Evolutionary conservation across 177 flowering plant genomes (phyloP).

Genomic region (Vitis hybrid): DNA sequence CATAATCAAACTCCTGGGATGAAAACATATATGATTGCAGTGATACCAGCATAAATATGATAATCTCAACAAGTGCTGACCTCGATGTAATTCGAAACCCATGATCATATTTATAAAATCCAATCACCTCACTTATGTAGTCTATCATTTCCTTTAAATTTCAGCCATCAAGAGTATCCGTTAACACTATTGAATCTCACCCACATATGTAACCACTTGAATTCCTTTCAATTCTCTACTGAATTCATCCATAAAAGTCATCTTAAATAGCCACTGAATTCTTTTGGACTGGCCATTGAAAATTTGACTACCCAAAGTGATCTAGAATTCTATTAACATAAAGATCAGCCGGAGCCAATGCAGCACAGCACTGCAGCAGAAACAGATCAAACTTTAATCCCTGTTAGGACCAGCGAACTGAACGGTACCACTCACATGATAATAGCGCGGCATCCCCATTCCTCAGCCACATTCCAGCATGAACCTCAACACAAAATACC

Average conservation of each 20-base stretch:
- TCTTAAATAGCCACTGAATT: no score
- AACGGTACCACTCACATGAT: constrained; percentile 72
- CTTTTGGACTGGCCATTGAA: no score
- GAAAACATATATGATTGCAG: constrained; percentile 91
- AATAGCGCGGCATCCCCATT: constrained; percentile 82
- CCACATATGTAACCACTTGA: no score
- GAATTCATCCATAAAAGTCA: no score
- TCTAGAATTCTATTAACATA: constrained; percentile 72
- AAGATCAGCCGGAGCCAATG: constrained; percentile 85
- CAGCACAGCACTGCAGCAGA: constrained; percentile 95
- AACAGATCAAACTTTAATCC: constrained; percentile 86
- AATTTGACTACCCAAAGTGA: constrained; percentile 67
- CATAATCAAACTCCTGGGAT: constrained; percentile 85
- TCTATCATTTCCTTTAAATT: constrained; percentile 32
- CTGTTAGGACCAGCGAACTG: constrained; percentile 82
- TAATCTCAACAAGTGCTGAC: constrained; percentile 92
- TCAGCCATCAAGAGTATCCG: no score
- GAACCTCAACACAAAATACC: constrained; percentile 89
- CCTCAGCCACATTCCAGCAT: constrained; percentile 96
- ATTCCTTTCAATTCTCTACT: no score
- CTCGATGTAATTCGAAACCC: constrained; percentile 95
- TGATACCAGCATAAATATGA: constrained; percentile 83
- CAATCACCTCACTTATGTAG: constrained; percentile 84
- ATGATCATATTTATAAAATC: constrained; percentile 93
- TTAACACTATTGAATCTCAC: no score